Conservation (phyloP, 371 early-diverging fungal species). For the Coemansia sp. region DNA sequence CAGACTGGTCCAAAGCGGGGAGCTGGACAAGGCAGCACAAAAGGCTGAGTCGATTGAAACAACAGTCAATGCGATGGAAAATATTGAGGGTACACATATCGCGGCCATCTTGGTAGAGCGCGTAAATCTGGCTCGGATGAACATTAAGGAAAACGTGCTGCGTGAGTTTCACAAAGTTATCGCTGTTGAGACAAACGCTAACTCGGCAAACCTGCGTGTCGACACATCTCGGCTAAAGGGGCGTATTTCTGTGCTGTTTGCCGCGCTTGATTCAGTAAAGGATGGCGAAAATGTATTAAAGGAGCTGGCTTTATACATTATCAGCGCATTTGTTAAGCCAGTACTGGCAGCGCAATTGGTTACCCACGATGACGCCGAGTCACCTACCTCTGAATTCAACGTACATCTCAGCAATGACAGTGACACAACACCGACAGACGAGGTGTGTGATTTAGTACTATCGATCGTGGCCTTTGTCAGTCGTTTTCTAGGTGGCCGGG, state of each 20-base stretch:
- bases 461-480: neutral
- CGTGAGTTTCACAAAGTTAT: neutral
- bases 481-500: neutral
- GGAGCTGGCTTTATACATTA: conserved; percentile 7
- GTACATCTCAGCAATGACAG: conserved; percentile 1
- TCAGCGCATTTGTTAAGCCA: conserved; percentile 12
- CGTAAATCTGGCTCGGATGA: conserved; percentile 10
- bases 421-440: neutral
- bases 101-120: neutral
- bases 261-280: conserved; percentile 18
- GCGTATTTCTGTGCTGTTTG: neutral
- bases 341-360: conserved; percentile 9
- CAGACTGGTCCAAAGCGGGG: neutral
- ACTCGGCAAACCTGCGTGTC: neutral
- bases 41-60: neutral
- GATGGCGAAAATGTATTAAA: neutral
- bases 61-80: neutral
- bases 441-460: neutral
- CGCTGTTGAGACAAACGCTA: neutral
- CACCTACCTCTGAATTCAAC: neutral
- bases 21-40: conserved; percentile 9
- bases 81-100: conserved; percentile 19
- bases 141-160: conserved; percentile 14
- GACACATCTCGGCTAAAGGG: neutral
- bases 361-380: neutral